Base-by-base conservation (phyloP, 257 asterid genomes). In the Perilla frutescens region DNA sequence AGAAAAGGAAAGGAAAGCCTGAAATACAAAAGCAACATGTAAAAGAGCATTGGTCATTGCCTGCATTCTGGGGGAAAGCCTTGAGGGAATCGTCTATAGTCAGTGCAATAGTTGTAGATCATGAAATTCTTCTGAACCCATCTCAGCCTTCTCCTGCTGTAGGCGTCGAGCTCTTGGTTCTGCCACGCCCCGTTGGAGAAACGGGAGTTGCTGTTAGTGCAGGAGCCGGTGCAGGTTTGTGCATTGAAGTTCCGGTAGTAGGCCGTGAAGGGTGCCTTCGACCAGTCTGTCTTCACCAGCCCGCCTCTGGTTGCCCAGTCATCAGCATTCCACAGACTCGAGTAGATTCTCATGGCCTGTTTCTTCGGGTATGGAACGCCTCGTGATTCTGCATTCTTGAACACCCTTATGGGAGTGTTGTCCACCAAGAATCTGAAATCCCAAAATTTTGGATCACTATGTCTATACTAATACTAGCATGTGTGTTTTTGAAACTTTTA, bases 271-370 rank as follows among this genome's bases (percentile, higher is more conserved):
- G 98, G 98, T 6, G 96, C 96, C 68, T 85, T 81, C 0, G 94
- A 60, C 98, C 98, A 92, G 59, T 92, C 98, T 3, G 90, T 85
- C 65, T 92, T 92, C 37, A 88, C 85, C 0, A 84, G 76, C 45
- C 98, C 98, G 5, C 96, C 96, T 80, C 94, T 88, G 4, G 98
- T 92, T 1, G 98, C 98, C 98, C 98, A 92, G 1, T 90, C 93
- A 43, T 92, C 96, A 0, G 96, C 97, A 66, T 92, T 88, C 96
- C 96, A 92, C 1, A 92, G 90, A 76, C 98, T 92, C 0, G 96
- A 92, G 85, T 92, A 92, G 66, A 92, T 84, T 74, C 85, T 90
- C 97, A 90, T 92, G 0, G 97, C 90, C 71, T 92, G 97, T 41
- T 72, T 85, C 77, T 84, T 90, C 0, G 93, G 97, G 81, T 80